A percentile compares a stretch with the other conserved stretches of the same genome.
These are phyloP conservation scores for Reutealis trisperma DNA, from an alignment of 345 rosid genomes.

Conservation along the genomic window DNA sequence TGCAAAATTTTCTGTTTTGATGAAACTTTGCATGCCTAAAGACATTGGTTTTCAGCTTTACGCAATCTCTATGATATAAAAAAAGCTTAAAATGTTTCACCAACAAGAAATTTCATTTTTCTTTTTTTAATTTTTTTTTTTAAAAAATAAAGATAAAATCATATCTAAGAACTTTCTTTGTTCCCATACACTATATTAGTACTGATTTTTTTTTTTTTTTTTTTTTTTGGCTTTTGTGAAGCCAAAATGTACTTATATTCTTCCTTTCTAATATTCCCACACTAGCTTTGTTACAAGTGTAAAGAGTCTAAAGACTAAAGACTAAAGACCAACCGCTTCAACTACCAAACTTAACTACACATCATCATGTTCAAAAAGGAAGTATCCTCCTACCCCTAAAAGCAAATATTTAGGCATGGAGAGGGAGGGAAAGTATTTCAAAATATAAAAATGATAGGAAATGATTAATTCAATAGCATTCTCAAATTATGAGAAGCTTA, in stretches of 20 bases:
- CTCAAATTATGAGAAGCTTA: no score
- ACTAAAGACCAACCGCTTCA: constrained; percentile 32
- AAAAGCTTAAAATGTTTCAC: constrained; percentile 19
- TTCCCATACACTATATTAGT: background rate
- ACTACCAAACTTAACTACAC: constrained; percentile 36
- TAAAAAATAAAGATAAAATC: constrained; percentile 10
- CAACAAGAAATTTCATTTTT: constrained; percentile 3
- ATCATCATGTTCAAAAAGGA: constrained; percentile 14
- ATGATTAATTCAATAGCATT: no score
- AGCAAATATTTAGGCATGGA: background rate
- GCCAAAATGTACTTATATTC: background rate
- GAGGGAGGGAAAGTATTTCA: background rate
- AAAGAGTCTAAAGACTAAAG: constrained; percentile 23
- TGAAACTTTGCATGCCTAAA: constrained; percentile 23
- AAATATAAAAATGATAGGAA: no score
- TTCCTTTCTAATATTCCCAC: constrained; percentile 4
- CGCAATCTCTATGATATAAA: constrained; percentile 25
- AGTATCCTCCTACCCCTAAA: background rate
- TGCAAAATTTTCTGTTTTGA: background rate
- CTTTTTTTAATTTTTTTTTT: no score
- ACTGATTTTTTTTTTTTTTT: background rate
- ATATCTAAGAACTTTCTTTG: constrained; percentile 21
- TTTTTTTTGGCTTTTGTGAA: constrained; percentile 8
- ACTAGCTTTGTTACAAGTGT: background rate
- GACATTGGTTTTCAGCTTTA: constrained; percentile 23